Base-by-base conservation (phyloP, 176 grass and related monocot species). In the Puya raimondii region DNA sequence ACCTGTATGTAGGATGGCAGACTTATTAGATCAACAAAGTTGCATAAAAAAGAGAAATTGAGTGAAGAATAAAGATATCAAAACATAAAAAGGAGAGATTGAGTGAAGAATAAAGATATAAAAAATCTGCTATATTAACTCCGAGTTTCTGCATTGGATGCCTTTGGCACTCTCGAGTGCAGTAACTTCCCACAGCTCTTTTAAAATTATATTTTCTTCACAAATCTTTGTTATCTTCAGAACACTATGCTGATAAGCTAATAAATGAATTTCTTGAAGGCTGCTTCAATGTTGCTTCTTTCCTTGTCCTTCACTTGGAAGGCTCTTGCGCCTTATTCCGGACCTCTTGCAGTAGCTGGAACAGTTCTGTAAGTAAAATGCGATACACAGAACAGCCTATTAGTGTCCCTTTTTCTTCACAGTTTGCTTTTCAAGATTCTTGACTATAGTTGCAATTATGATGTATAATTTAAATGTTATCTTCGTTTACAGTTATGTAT, bases 231-330 rank as follows among this genome's bases (percentile, higher is more conserved):
- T 20, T 61, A 11, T 61, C 7, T 61, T 61, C 9, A 9, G 10
- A 18, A 16, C 56, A 18, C 4, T 61, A 61, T 18, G 16, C 10
- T 61, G 17, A 16, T 61, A 61, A 61, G 9, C 16, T 61, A 61
- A 61, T 42, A 42, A 42, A 42, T 42, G 33, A 42, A 42, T 42
- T 69, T 69, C 51, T 29, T 85, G 77, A 78, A 99, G 95, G 90
- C 82, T 78, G 78, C 80, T 64, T 93, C 95, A 13, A 99, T 99
- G 95, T 71, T 99, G 72, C 80, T 99, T 17, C 66, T 99, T 69
- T 85, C 95, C 2, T 70, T 99, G 78, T 99, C 90, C 71, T 88
- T 89, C 78, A 84, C 87, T 47, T 99, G 95, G 95, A 91, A 86
- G 65, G 84, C 80, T 57, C 81, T 99, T 76, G 77, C 90, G 68